phyloP scores from a whole-genome alignment of 768 basidiomycete species.

The Cyclocybe cylindracea region DNA sequence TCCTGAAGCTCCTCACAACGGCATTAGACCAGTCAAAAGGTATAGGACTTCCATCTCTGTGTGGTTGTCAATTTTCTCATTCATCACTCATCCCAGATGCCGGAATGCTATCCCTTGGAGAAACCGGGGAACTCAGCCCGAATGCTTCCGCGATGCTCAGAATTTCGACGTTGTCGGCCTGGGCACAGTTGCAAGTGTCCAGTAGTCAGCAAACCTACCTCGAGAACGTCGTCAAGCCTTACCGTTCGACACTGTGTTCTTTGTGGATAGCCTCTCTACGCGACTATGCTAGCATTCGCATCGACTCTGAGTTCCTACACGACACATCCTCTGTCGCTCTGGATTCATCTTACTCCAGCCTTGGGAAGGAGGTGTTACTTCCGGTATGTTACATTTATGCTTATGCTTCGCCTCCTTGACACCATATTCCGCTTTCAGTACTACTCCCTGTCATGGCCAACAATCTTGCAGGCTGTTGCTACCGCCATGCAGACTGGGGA shows the following conservation, averaged over 20 bases:
- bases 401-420: not conserved
- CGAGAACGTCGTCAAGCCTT: slow-evolving; percentile 77
- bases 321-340: slow-evolving; percentile 73
- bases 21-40: slow-evolving; percentile 92
- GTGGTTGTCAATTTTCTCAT: not conserved
- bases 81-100: slow-evolving; percentile 52
- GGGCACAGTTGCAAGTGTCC: slow-evolving; percentile 90
- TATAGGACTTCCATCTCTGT: slow-evolving; percentile 28
- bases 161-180: slow-evolving; percentile 90
- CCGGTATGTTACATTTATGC: slow-evolving; percentile 61
- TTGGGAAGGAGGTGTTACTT: slow-evolving; percentile 88
- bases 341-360: slow-evolving; percentile 82
- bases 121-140: slow-evolving; percentile 83
- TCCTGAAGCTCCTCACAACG: slow-evolving; percentile 83
- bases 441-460: slow-evolving; percentile 79
- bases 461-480: slow-evolving; percentile 84
- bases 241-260: slow-evolving; percentile 69
- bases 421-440: slow-evolving; percentile 53
- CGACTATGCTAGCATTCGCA: slow-evolving; percentile 89
- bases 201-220: slow-evolving; percentile 76
- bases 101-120: slow-evolving; percentile 83
- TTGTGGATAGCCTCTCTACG: slow-evolving; percentile 89
- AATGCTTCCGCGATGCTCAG: slow-evolving; percentile 95
- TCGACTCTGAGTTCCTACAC: slow-evolving; percentile 84
- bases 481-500: slow-evolving; percentile 74